phyloP scores from a whole-genome alignment of 805 yeast genomes.

The Zygosaccharomyces pseudorouxii region DNA sequence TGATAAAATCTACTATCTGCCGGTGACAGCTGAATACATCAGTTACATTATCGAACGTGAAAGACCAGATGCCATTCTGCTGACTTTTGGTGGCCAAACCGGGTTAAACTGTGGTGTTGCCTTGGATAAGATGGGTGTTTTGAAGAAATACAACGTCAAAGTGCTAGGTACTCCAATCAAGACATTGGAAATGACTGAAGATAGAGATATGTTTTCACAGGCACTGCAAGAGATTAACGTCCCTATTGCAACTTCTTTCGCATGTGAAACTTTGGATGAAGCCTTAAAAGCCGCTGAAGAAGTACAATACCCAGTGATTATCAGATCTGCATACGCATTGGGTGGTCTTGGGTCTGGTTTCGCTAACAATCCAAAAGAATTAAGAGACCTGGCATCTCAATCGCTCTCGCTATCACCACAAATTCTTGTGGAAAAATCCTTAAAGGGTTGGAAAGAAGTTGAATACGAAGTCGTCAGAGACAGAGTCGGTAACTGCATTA shows the following conservation, averaged over 20 bases:
- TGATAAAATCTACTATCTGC: constrained; percentile 91
- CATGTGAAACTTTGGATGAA: constrained; percentile 89
- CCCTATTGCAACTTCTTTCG: constrained; percentile 95
- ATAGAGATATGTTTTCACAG: constrained; percentile 91
- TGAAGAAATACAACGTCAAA: constrained; percentile 84
- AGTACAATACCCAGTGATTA: constrained; percentile 94
- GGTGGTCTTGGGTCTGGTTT: constrained; percentile 99
- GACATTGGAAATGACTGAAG: constrained; percentile 95
- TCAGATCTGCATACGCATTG: constrained; percentile 93
- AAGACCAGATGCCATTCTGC: constrained; percentile 90
- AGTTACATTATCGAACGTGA: constrained; percentile 94
- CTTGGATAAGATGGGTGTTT: constrained; percentile 90
- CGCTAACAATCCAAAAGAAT: constrained; percentile 77
- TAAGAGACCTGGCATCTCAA: constrained; percentile 82
- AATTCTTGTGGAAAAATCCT: constrained; percentile 90
- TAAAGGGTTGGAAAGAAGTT: constrained; percentile 99
- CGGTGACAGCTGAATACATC: constrained; percentile 95
- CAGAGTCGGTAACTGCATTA: constrained; percentile 92
- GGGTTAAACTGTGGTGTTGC: constrained; percentile 94
- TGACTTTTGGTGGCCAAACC: constrained; percentile 99
- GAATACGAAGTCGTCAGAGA: constrained; percentile 98
- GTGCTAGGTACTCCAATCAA: constrained; percentile 97
- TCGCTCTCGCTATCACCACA: constrained; percentile 89
- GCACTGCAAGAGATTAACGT: constrained; percentile 93
- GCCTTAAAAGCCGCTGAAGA: constrained; percentile 84